A percentile compares a stretch with the other conserved stretches of the same genome.
phyloP scores from a whole-genome alignment of 768 basidiomycete species.

The Kwoniella dejecticola region DNA sequence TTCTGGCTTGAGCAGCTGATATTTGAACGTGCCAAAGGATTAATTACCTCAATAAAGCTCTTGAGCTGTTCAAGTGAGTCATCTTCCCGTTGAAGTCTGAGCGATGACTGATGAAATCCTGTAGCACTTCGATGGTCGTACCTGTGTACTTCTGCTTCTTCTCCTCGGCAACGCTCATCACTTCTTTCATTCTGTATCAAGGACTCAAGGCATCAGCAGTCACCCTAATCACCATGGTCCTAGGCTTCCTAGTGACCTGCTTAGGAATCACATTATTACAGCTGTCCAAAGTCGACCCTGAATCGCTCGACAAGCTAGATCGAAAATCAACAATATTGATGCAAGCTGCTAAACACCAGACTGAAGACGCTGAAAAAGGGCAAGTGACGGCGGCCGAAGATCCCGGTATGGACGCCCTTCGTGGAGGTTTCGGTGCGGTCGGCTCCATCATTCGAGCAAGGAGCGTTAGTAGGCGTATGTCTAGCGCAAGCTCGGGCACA shows the following conservation, averaged over 20 bases:
- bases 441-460: slow-evolving; percentile 75
- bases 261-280: slow-evolving; percentile 93
- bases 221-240: slow-evolving; percentile 84
- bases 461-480: slow-evolving; percentile 41
- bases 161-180: slow-evolving; percentile 58
- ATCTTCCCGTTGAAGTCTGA: too few relatives aligned
- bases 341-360: slow-evolving; percentile 74
- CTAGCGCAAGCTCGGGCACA: slow-evolving; percentile 29
- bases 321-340: slow-evolving; percentile 86
- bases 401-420: slow-evolving; percentile 86
- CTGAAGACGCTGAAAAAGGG: slow-evolving; percentile 72
- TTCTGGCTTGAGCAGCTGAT: background rate
- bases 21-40: slow-evolving; percentile 62
- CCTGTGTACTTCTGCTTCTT: slow-evolving; percentile 59
- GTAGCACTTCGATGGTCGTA: slow-evolving; percentile 63
- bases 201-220: slow-evolving; percentile 75
- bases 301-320: slow-evolving; percentile 70
- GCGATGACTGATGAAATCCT: too few relatives aligned
- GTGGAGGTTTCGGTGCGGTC: slow-evolving; percentile 86
- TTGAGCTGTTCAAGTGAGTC: slow-evolving; percentile 71
- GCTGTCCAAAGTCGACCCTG: slow-evolving; percentile 73
- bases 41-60: slow-evolving; percentile 91
- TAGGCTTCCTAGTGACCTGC: slow-evolving; percentile 73
- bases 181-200: slow-evolving; percentile 72
- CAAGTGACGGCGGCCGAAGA: slow-evolving; percentile 71